phyloP scores from a whole-genome alignment of 139 green algal genomes.

The Haematococcus lacustris region DNA sequence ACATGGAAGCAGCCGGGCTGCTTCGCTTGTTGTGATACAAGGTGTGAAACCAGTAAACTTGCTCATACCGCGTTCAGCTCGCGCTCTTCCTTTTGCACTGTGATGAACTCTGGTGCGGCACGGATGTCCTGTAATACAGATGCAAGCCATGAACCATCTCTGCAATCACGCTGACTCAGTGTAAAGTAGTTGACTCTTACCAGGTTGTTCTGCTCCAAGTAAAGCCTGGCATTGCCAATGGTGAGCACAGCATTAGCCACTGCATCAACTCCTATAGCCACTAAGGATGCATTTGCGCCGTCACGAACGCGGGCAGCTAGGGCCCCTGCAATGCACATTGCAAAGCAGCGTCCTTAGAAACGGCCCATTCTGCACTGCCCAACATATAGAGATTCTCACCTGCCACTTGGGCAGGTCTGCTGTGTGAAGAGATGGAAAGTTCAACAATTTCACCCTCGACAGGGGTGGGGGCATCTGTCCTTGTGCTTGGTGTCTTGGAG shows the following conservation, averaged over 20 bases:
- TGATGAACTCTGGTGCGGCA: constrained; percentile 16
- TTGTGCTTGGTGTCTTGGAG: neutral
- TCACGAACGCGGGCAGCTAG: constrained; percentile 43
- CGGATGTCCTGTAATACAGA: constrained; percentile 17
- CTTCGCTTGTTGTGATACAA: too few species aligned
- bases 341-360: neutral
- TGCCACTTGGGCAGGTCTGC: constrained; percentile 10
- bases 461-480: neutral
- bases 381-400: neutral
- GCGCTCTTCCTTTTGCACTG: constrained; percentile 28
- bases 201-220: constrained; percentile 26
- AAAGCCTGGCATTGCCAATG: constrained; percentile 34
- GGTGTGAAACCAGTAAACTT: too few species aligned
- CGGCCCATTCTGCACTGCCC: neutral
- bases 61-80: constrained; percentile 27
- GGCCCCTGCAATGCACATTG: constrained; percentile 34
- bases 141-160: neutral
- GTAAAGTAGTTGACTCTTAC: neutral
- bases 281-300: constrained; percentile 5
- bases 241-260: constrained; percentile 35
- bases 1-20: too few species aligned
- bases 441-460: constrained; percentile 11
- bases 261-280: constrained; percentile 37
- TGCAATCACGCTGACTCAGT: neutral
- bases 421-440: constrained; percentile 12